Evolutionary conservation across 2,329 filamentous ascomycete species (phyloP).

Genomic region (Tothia fuscella): DNA sequence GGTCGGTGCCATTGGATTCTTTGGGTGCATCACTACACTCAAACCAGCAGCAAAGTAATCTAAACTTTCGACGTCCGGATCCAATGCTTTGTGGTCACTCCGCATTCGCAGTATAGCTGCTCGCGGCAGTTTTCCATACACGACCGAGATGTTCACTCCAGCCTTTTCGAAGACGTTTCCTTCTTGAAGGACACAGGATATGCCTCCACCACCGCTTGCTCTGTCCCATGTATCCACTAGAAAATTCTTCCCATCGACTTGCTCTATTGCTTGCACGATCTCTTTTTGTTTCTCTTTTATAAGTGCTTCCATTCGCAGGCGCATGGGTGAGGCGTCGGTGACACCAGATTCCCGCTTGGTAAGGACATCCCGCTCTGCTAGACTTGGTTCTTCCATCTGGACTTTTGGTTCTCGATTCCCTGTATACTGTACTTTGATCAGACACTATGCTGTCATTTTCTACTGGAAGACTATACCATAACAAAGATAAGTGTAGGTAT

Average conservation of each 20-base stretch:
- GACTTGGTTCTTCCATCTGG: slow-evolving; percentile 49
- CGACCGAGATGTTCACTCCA: slow-evolving; percentile 86
- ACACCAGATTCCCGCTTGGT: slow-evolving; percentile 69
- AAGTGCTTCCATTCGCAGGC: slow-evolving; percentile 91
- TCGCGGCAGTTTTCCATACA: slow-evolving; percentile 82
- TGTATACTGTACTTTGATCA: too few species aligned
- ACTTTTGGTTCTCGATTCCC: too few species aligned
- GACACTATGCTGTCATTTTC: too few species aligned
- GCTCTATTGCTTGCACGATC: slow-evolving; percentile 73
- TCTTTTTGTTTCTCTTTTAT: slow-evolving; percentile 85
- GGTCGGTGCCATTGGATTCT: slow-evolving; percentile 93
- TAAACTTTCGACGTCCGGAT: slow-evolving; percentile 61
- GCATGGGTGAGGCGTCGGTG: slow-evolving; percentile 76
- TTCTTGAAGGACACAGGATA: slow-evolving; percentile 89
- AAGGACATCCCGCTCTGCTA: slow-evolving; percentile 75
- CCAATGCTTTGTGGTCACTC: slow-evolving; percentile 84
- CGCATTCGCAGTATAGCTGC: slow-evolving; percentile 87
- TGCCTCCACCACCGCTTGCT: slow-evolving; percentile 80
- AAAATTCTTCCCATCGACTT: slow-evolving; percentile 75
- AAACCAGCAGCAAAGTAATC: slow-evolving; percentile 94
- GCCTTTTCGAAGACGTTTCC: slow-evolving; percentile 97
- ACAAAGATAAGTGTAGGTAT: slow-evolving; percentile 7
- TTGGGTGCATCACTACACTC: slow-evolving; percentile 84
- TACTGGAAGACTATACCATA: slow-evolving; percentile 7
- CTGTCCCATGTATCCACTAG: slow-evolving; percentile 76